Base-by-base conservation (phyloP, 2,329 filamentous ascomycete genomes). In the Tolypocladium capitatum region DNA sequence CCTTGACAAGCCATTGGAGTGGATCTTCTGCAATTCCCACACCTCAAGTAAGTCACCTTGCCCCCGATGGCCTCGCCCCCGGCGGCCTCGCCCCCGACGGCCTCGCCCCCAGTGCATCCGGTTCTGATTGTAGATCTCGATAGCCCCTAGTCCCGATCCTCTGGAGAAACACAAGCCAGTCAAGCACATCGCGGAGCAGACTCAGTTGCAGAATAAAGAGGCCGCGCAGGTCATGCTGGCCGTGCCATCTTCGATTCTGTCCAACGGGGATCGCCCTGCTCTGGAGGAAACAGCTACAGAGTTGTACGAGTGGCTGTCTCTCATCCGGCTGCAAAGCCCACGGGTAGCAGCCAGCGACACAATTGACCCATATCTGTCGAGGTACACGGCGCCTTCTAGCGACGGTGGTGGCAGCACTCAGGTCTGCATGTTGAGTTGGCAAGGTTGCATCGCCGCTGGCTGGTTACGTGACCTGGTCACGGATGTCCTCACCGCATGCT, bases 1-100 rank as follows among this genome's bases (percentile, higher is more conserved):
- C 21, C 70, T 96, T 21, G 78, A 75, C 44, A 66, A 73, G 41
- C 78, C 82, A 1, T 58, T 83, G 21, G 78, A 78, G 1, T 96
- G 91, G 89, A 68, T 97, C 0, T 90, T 92, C 56, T 83, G 75
- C 58, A 83, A 89, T 56, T 62, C 81, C 36, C 67, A 55, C 21
- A 51, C 53, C 41, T 52, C 54, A 38, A 50, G 63, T 65, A 52
- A 49, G 58, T 50, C n/a, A 52, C 16, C n/a, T 10, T 28, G 21
- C 16, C n/a, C 24, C 18, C 21, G 13, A 27, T n/a, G 4, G 14
- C 18, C 18, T 24, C 13, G 21, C 7, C 28, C 5, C 28, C 20
- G 3, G 14, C 4, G 21, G n/a, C 16, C n/a, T 10, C 18, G 21
- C 16, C n/a, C 24, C 18, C 21, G 13, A 27, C 24, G 4, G 14